Percentiles rank a stretch among this genome's conserved stretches.
Evolutionary conservation across 805 yeast genomes (phyloP).

Genomic region (Middelhovenomyces tepae): DNA sequence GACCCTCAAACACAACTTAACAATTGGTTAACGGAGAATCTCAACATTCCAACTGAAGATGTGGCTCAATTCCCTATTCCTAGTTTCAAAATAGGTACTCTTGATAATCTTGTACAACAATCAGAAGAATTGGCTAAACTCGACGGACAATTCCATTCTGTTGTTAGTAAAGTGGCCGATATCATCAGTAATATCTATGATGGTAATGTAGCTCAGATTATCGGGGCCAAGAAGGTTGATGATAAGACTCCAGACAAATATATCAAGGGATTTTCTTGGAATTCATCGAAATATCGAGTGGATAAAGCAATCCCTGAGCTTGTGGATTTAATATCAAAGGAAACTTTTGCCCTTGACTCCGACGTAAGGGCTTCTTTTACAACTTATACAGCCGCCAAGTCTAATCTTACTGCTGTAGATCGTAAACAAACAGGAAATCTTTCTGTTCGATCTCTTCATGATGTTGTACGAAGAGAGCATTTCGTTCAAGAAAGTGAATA

Average conservation of each 20-base stretch:
- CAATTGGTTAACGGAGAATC: conserved; percentile 25
- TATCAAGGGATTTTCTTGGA: conserved; percentile 77
- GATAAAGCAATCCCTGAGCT: conserved; percentile 77
- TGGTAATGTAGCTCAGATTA: conserved; percentile 33
- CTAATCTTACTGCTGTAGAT: conserved; percentile 79
- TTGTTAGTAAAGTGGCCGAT: conserved; percentile 71
- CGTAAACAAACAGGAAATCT: conserved; percentile 91
- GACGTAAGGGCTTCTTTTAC: conserved; percentile 76
- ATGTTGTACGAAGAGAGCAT: conserved; percentile 72
- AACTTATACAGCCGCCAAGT: conserved; percentile 71
- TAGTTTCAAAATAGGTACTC: conserved; percentile 84
- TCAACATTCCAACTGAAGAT: conserved; percentile 32
- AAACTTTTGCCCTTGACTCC: conserved; percentile 72
- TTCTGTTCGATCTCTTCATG: conserved; percentile 83
- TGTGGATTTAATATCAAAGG: conserved; percentile 59
- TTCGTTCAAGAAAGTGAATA: conserved; percentile 82
- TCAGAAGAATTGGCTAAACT: conserved; percentile 80
- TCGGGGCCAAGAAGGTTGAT: conserved; percentile 43
- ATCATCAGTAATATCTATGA: conserved; percentile 46
- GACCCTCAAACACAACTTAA: conserved; percentile 31
- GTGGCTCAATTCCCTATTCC: conserved; percentile 59
- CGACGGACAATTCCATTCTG: conserved; percentile 65
- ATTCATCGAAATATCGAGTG: conserved; percentile 71
- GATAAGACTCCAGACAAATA: conserved; percentile 51
- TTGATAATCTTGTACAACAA: conserved; percentile 84